These are phyloP conservation scores for Pyricularia grisea DNA, from an alignment of 2,329 filamentous ascomycete species.

Conservation along the genomic window DNA sequence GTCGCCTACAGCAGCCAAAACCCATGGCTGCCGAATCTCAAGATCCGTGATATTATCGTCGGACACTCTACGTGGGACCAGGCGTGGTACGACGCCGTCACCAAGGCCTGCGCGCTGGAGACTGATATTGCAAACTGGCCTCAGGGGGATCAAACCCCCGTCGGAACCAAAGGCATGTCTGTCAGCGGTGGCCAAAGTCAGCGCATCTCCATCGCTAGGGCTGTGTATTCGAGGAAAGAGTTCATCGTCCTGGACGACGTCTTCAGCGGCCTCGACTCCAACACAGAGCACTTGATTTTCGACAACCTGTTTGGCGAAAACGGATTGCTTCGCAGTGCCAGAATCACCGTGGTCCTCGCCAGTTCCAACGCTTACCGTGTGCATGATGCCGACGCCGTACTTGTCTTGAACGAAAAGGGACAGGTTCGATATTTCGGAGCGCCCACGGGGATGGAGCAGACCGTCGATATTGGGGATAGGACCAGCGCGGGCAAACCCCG, in stretches of 20 bases:
- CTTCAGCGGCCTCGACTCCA: constrained; percentile 33
- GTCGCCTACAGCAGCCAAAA: constrained; percentile 33
- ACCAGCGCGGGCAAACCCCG: constrained; percentile 11
- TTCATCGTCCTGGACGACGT: constrained; percentile 36
- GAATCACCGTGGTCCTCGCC: constrained; percentile 31
- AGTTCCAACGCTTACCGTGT: constrained; percentile 23
- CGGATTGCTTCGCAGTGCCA: constrained; percentile 28
- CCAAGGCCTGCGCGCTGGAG: constrained; percentile 17
- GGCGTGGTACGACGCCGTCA: constrained; percentile 18
- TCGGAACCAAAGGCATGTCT: constrained; percentile 17
- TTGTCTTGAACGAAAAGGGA: constrained; percentile 21
- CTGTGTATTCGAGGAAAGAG: constrained; percentile 29
- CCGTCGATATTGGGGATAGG: constrained; percentile 21
- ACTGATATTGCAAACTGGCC: constrained; percentile 15
- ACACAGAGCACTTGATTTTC: constrained; percentile 32
- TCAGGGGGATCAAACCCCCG: constrained; percentile 14
- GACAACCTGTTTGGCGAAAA: constrained; percentile 26
- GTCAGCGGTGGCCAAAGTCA: constrained; percentile 21
- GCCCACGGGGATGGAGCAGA: neutral
- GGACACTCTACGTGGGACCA: constrained; percentile 18
- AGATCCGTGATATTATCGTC: constrained; percentile 28
- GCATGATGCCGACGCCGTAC: constrained; percentile 30
- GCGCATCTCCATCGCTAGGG: constrained; percentile 32
- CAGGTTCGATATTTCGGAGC: constrained; percentile 8
- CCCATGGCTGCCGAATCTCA: constrained; percentile 32